These are phyloP conservation scores for Cutaneotrichosporon sp. DNA, from an alignment of 1,284 basidiomycete species.

Conservation along the genomic window DNA sequence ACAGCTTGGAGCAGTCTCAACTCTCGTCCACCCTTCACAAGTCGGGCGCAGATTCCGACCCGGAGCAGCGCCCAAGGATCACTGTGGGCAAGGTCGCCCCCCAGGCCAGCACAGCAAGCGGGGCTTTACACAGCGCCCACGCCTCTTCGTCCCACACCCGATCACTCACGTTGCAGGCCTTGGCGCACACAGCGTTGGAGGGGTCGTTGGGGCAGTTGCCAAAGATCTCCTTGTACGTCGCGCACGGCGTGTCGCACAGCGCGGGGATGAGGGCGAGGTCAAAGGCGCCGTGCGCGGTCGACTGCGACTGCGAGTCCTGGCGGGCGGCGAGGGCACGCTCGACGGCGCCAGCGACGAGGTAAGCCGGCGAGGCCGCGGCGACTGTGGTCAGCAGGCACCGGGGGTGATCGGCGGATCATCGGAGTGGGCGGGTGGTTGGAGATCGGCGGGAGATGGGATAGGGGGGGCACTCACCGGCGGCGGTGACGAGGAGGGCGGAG, in stretches of 20 bases:
- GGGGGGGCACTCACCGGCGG: not conserved
- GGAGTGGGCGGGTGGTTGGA: not conserved
- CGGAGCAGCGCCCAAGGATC: no score
- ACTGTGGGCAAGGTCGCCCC: no score
- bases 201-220: conserved; percentile 13
- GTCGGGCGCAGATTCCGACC: no score
- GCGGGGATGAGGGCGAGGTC: conserved; percentile 12
- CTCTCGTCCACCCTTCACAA: no score
- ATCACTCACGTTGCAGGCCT: conserved; percentile 19
- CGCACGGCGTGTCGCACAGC: conserved; percentile 9
- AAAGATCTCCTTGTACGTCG: conserved; percentile 19
- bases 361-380: not conserved
- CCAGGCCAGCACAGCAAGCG: no score
- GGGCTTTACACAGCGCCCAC: not conserved
- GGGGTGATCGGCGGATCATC: not conserved
- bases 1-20: no score
- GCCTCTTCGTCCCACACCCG: not conserved
- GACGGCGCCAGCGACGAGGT: not conserved
- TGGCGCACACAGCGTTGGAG: conserved; percentile 3
- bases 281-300: conserved; percentile 1
- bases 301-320: not conserved
- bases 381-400: not conserved
- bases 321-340: conserved; percentile 2
- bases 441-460: not conserved
- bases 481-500: conserved; percentile 6